phyloP scores from a whole-genome alignment of 106 monocot species.

The Triglochin maritima region DNA sequence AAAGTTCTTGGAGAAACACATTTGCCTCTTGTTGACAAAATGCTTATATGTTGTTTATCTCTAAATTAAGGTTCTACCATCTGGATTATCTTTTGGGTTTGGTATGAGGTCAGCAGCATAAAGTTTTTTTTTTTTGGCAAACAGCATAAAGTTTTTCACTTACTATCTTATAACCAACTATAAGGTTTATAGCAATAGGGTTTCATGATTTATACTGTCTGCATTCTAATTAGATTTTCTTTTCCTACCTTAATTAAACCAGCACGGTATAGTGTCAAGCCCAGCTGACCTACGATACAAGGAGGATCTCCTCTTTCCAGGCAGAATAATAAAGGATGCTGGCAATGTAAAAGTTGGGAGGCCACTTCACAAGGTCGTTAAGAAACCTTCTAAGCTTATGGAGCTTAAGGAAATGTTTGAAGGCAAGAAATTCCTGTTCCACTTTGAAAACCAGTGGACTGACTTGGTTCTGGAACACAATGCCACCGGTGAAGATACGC shows the following conservation, averaged over 20 bases:
- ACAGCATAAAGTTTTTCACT: no score
- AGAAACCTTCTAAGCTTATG: slow-evolving; percentile 34
- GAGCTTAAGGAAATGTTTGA: slow-evolving; percentile 42
- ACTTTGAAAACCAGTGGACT: slow-evolving; percentile 17
- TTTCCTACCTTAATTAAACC: slow-evolving; percentile 4
- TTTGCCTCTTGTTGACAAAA: no score
- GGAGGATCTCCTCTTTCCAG: slow-evolving; percentile 76
- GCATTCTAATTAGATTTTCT: neutral
- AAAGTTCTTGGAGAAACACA: no score
- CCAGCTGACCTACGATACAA: slow-evolving; percentile 76
- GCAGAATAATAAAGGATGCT: slow-evolving; percentile 61
- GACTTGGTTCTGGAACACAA: slow-evolving; percentile 61
- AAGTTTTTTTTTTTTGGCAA: no score
- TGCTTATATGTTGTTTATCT: no score
- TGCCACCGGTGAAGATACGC: slow-evolving; percentile 80
- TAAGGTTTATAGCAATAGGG: no score
- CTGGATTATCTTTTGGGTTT: no score
- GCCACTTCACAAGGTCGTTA: slow-evolving; percentile 44
- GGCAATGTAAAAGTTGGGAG: slow-evolving; percentile 71
- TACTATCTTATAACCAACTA: no score
- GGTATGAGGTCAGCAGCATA: no score
- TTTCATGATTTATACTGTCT: neutral
- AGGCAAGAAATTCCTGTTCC: slow-evolving; percentile 68
- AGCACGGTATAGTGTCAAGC: slow-evolving; percentile 61
- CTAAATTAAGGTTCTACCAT: no score